Evolutionary conservation across 1,139 yeast species (phyloP).

Genomic region (Debaryomyces nepalensis): DNA sequence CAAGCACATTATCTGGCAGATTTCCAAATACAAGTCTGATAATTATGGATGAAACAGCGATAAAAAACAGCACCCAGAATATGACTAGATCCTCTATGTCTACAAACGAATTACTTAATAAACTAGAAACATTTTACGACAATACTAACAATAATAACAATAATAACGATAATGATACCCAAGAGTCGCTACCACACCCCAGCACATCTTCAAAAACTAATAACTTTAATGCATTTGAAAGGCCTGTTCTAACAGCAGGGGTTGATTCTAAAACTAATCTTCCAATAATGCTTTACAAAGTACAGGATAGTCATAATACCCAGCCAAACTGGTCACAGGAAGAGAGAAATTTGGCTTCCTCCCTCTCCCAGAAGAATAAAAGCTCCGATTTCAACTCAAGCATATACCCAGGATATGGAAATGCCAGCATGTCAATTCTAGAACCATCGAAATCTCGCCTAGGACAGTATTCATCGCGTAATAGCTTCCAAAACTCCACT

Average conservation of each 20-base stretch:
- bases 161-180: background rate
- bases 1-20: background rate
- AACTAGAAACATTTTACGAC: conserved; percentile 27
- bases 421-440: background rate
- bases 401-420: background rate
- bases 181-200: conserved; percentile 9
- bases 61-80: conserved; percentile 4
- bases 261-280: conserved; percentile 32
- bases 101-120: conserved; percentile 42
- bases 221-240: background rate
- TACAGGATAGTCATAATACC: conserved; percentile 24
- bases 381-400: background rate
- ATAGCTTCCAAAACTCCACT: background rate
- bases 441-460: conserved; percentile 6
- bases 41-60: conserved; percentile 14
- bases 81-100: conserved; percentile 28
- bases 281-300: conserved; percentile 36
- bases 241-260: conserved; percentile 31
- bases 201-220: conserved; percentile 4
- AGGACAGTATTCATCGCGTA: conserved; percentile 1
- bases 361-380: too few relatives aligned
- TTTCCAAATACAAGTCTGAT: conserved; percentile 9
- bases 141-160: background rate
- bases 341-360: background rate
- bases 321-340: background rate